Percentiles rank a stretch among this genome's conserved stretches.
Evolutionary conservation across 192 early-diverging fungal genomes (phyloP).

Genomic region (Fimicolochytrium jonesii): DNA sequence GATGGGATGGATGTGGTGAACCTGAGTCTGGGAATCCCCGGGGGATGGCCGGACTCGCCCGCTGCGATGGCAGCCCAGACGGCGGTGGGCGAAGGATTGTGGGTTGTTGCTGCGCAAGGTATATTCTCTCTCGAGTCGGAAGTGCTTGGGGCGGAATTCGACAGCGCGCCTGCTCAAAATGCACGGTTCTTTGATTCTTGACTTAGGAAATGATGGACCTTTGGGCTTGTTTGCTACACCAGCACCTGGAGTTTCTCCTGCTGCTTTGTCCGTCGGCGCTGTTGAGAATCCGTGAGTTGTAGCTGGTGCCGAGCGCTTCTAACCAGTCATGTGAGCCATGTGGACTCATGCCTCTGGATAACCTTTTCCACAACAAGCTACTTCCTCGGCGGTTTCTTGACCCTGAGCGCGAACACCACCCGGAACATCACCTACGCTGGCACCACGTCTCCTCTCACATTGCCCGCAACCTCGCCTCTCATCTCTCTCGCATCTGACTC

Average conservation of each 20-base stretch:
- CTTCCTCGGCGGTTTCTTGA: constrained; percentile 3
- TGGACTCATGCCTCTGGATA: too few species aligned
- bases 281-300: too few species aligned
- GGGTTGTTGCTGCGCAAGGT: constrained; percentile 4
- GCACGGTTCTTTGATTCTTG: too few species aligned
- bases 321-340: too few species aligned
- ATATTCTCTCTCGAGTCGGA: too few species aligned
- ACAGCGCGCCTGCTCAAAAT: too few species aligned
- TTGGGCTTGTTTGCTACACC: not conserved
- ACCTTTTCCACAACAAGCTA: too few species aligned
- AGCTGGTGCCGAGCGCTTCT: too few species aligned
- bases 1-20: not conserved
- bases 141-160: too few species aligned
- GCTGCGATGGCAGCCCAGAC: not conserved
- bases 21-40: not conserved
- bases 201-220: not conserved
- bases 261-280: not conserved
- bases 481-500: not conserved
- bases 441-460: not conserved
- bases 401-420: not conserved
- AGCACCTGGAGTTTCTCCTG: not conserved
- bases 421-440: not conserved
- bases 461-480: not conserved
- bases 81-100: not conserved
- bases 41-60: constrained; percentile 1